Evolutionary conservation across 371 early-diverging fungal species (phyloP).

Genomic region (Rhizopus delemar): DNA sequence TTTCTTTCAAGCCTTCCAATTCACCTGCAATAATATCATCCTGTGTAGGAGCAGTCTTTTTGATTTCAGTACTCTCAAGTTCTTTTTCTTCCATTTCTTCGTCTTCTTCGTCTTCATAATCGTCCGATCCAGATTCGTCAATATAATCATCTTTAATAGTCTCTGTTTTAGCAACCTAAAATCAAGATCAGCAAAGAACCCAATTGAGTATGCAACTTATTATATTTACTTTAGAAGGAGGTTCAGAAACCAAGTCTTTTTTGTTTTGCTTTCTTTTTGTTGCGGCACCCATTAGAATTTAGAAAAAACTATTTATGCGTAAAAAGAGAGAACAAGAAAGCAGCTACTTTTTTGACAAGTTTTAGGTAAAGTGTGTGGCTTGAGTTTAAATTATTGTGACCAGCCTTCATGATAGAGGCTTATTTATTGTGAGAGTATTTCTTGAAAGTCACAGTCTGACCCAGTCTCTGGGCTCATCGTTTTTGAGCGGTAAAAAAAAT

Average conservation of each 20-base stretch:
- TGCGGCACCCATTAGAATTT: conserved; percentile 7
- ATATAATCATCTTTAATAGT: conserved; percentile 45
- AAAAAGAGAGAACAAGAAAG: neutral
- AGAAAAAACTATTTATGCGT: neutral
- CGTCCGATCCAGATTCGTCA: conserved; percentile 46
- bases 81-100: conserved; percentile 32
- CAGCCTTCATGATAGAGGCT: neutral
- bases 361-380: neutral
- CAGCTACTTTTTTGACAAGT: neutral
- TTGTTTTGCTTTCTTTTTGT: conserved; percentile 31
- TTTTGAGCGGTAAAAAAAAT: no score
- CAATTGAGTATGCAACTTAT: no score
- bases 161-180: conserved; percentile 19
- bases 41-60: conserved; percentile 31
- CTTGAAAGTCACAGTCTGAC: no score
- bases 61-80: conserved; percentile 41
- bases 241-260: neutral
- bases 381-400: conserved; percentile 6
- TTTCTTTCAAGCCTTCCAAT: conserved; percentile 80
- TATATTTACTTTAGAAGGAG: conserved; percentile 10
- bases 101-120: conserved; percentile 49
- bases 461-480: no score
- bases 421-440: neutral
- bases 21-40: conserved; percentile 75
- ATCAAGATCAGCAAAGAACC: neutral